Evolutionary conservation across 2,329 filamentous ascomycete species (phyloP), one percentile per base, ranked within the genome.

Genomic region (Neopestalotiopsis sp.): DNA sequence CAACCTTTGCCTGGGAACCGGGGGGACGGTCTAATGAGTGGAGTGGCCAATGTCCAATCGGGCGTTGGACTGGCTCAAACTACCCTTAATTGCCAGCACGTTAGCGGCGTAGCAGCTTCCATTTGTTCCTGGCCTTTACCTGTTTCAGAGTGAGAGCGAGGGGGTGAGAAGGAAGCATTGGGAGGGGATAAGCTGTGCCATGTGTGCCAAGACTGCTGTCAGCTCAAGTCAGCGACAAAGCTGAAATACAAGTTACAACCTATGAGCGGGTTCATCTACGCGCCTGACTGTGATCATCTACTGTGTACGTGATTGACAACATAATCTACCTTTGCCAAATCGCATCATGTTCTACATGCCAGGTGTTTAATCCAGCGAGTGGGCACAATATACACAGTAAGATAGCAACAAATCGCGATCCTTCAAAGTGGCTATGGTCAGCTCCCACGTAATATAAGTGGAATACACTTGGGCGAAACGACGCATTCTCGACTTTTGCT

Each of bases 61-160:
- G 45, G 45, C 20, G 45, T 17, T 53, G 14, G 42, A 20, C 17
- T n/a, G 24, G 20, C 45, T 53, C 45, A 10, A 53, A 20, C 45
- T 53, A 53, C 45, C 45, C n/a, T 53, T n/a, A n/a, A 53, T 53
- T 53, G 17, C 45, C 34, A 38, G 34, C 34, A 38, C 34, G 34
- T 38, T 38, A n/a, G 45, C 45, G 45, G 45, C 45, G 45, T 53
- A 53, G 45, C 45, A 53, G 45, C 45, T 53, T n/a, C 45, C n/a
- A 17, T 53, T 9, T 17, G 45, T 53, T 53, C 45, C 45, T 53
- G 17, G 45, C 45, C 45, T 53, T 53, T 17, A 20, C 45, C 45
- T 20, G 45, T 53, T 53, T 53, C 45, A 53, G 45, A 20, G 9
- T 53, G 45, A n/a, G 42, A 49, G 42, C 42, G n/a, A 49, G 42